Evolutionary conservation across 2,329 filamentous ascomycete genomes (phyloP), one percentile per base, ranked within the genome.

Genomic region (Penicillium sp.): DNA sequence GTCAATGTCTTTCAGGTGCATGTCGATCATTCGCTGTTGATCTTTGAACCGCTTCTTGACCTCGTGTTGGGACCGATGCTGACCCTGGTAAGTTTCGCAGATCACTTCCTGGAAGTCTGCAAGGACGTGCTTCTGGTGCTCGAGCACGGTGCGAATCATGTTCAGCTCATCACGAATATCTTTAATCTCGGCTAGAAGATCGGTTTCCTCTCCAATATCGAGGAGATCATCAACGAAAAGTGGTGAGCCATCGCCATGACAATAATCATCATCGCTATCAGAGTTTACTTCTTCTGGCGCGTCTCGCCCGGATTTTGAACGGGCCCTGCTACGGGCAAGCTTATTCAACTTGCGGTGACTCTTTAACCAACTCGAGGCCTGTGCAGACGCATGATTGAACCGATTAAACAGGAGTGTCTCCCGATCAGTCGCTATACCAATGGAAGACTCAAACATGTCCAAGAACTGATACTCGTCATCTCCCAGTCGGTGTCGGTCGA

Each of bases 141-240:
- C 67, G 6, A 75, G 64, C 2, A 75, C 71, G 0, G 68, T 72
- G 29, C 68, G 69, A 27, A 89, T 81, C 72, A 88, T 88, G 63
- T 83, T 83, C 20, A 88, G 78, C 69, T 89, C 85, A 62, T 89
- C 85, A 20, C 84, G 80, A 51, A 88, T 87, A 63, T 89, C 85
- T 65, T 88, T 88, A 45, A 83, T 83, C 62, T 88, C 85, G 0
- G 82, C 79, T 0, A 88, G 75, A 0, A 88, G 75, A 48, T 82
- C 78, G 0, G 84, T 87, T 65, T 88, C 85, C 4, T 77, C 74
- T 37, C 82, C 80, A 49, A 87, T 87, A 51, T 86, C 82, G 1
- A 75, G 62, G 3, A 75, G 60, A 22, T 73, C 69, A 52, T 73
- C 72, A 26, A 74, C 69, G 46, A 73, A 87, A 66, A 53, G 84